These are phyloP conservation scores for Suhomyces yuchorum DNA, from an alignment of 1,139 yeast genomes.

Conservation along the genomic window DNA sequence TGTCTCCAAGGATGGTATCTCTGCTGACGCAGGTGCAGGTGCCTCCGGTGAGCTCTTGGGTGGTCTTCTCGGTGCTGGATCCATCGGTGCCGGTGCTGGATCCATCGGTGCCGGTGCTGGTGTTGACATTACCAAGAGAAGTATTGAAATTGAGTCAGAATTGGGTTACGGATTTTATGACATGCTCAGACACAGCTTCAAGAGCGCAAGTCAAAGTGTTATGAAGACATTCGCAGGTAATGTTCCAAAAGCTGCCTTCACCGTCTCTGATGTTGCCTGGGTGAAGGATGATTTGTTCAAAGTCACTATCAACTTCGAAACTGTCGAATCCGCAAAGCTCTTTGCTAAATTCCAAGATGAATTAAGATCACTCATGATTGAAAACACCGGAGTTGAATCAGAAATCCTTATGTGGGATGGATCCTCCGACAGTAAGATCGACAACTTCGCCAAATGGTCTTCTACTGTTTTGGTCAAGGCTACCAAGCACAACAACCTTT, in stretches of 20 bases:
- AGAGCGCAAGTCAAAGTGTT: slow-evolving; percentile 15
- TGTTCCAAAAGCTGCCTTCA: slow-evolving; percentile 31
- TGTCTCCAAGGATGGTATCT: slow-evolving; percentile 10
- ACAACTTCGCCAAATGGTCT: slow-evolving; percentile 23
- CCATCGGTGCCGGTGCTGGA: slow-evolving; percentile 11
- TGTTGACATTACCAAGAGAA: slow-evolving; percentile 15
- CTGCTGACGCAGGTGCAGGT: slow-evolving; percentile 9
- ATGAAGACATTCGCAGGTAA: slow-evolving; percentile 16
- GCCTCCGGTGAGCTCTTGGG: slow-evolving; percentile 6
- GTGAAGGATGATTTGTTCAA: slow-evolving; percentile 30
- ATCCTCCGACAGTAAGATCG: slow-evolving; percentile 24
- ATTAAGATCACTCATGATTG: slow-evolving; percentile 19
- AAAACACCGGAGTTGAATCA: slow-evolving; percentile 16
- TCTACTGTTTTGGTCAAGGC: slow-evolving; percentile 29
- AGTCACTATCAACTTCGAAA: slow-evolving; percentile 27
- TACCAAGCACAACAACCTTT: slow-evolving; percentile 26
- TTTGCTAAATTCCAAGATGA: slow-evolving; percentile 25
- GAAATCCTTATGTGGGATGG: slow-evolving; percentile 20
- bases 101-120: slow-evolving; percentile 12
- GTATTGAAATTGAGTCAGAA: slow-evolving; percentile 16
- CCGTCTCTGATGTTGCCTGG: slow-evolving; percentile 30
- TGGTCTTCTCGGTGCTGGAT: slow-evolving; percentile 9
- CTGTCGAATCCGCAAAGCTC: slow-evolving; percentile 18
- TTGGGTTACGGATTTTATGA: slow-evolving; percentile 15
- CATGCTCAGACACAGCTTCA: slow-evolving; percentile 14